Evolutionary conservation across 345 rosid species (phyloP).

Genomic region (Raphanus sativus): DNA sequence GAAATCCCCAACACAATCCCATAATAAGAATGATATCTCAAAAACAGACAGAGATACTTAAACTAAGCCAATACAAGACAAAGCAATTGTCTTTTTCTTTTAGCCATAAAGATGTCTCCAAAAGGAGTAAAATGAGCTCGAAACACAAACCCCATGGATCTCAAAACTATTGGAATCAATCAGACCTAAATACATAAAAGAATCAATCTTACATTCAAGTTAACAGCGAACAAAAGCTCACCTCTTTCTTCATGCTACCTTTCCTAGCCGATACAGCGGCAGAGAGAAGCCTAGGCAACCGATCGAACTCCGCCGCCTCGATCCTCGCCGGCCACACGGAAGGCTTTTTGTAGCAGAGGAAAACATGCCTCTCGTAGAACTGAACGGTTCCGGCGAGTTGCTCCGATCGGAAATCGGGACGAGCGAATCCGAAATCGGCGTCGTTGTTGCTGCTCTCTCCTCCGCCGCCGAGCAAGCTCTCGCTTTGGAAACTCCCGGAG

Average conservation of each 20-base stretch:
- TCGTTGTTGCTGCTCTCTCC: constrained; percentile 45
- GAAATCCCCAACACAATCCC: constrained; percentile 12
- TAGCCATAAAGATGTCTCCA: neutral
- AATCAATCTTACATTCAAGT: neutral
- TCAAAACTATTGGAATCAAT: neutral
- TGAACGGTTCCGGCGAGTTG: constrained; percentile 79
- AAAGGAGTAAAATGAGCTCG: neutral
- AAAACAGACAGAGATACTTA: neutral
- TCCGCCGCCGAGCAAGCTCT: constrained; percentile 54
- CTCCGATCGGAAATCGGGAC: constrained; percentile 69
- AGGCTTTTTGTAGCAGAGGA: constrained; percentile 91
- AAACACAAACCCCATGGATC: neutral
- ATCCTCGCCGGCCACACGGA: constrained; percentile 94
- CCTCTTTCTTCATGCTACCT: constrained; percentile 70
- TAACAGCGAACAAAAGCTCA: constrained; percentile 15
- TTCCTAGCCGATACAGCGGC: constrained; percentile 73
- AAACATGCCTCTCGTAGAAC: constrained; percentile 82
- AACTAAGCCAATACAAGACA: constrained; percentile 3
- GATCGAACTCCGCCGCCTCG: constrained; percentile 99
- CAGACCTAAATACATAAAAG: neutral
- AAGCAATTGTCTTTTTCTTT: neutral
- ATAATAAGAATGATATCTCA: neutral
- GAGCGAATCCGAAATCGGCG: constrained; percentile 72
- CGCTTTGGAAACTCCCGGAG: constrained; percentile 82
- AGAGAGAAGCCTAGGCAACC: constrained; percentile 89